Base-by-base conservation (phyloP, 2,329 filamentous ascomycete species). In the Chaetomium olivaceum region DNA sequence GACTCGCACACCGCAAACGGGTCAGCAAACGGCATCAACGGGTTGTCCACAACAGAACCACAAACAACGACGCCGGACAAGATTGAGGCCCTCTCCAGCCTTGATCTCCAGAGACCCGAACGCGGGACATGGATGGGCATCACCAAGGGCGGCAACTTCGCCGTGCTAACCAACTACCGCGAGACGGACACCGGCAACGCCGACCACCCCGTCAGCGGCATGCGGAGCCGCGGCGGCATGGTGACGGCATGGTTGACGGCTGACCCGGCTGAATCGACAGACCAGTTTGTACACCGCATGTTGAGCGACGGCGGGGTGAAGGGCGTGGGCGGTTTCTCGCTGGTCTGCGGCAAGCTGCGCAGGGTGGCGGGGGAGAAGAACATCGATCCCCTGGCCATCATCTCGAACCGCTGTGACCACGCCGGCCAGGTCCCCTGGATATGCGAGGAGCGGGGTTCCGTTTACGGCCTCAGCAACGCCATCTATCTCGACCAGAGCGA, bases 111-210 rank as follows among this genome's bases (percentile, higher is more conserved):
- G 72, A 81, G 87, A 39, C 79, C 80, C 55, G 86, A 89, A 71
- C 82, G 83, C 70, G 88, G 88, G 43, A 89, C 88, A 16, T 90
- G 88, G 88, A 78, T 89, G 43, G 88, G 87, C 64, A 79, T 90
- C 67, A 88, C 83, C 56, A 82, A 82, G 69, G 77, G 80, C 3
- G 88, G 88, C 14, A 81, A 84, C 64, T 80, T 90, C 62, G 87
- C 87, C 9, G 83, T 89, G 14, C 80, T 90, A 65, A 90, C 88
- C 63, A 90, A 90, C 77, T 90, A 87, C 73, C 83, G 86, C 65
- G 87, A 90, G 77, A 79, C 78, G 27, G 76, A 80, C 62, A 72
- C 79, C 25, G 73, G 81, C 64, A 83, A 86, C 72, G 77, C 78
- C 3, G 77, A 78, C 19, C 83, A 85, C 68, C 83, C 84, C 3